Percentiles rank a stretch among this genome's conserved stretches.
Conservation (phyloP, 2,329 filamentous ascomycete species). For the Aureobasidium mangrovei region DNA sequence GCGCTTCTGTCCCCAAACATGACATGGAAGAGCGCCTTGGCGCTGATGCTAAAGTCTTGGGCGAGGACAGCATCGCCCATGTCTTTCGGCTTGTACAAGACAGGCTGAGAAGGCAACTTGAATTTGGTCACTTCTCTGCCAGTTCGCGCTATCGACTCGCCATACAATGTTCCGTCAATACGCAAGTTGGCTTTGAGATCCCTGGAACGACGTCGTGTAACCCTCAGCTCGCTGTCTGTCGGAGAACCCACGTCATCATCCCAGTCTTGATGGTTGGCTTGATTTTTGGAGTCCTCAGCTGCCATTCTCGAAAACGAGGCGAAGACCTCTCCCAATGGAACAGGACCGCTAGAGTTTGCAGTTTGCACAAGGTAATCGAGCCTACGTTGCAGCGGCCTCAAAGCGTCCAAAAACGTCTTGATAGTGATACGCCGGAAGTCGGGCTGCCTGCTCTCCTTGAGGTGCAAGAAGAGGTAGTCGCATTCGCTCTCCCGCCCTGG, state of each 20-base stretch:
- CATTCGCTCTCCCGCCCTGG: conserved; percentile 67
- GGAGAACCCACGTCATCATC: conserved; percentile 54
- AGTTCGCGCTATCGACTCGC: conserved; percentile 32
- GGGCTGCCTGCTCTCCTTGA: conserved; percentile 52
- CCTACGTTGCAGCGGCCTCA: conserved; percentile 71
- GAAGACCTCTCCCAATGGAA: conserved; percentile 61
- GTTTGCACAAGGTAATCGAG: conserved; percentile 81
- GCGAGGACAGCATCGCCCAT: conserved; percentile 70
- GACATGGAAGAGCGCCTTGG: conserved; percentile 91
- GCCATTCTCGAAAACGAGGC: conserved; percentile 68
- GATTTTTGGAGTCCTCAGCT: conserved; percentile 47
- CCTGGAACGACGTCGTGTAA: conserved; percentile 30
- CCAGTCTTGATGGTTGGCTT: conserved; percentile 80
- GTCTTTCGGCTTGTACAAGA: conserved; percentile 74
- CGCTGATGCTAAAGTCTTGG: conserved; percentile 78
- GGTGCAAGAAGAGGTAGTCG: conserved; percentile 83
- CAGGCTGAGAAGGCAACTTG: conserved; percentile 70
- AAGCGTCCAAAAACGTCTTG: conserved; percentile 85
- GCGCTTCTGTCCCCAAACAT: conserved; percentile 95
- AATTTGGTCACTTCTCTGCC: conserved; percentile 57
- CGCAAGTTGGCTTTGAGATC: conserved; percentile 51
- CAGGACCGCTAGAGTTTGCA: conserved; percentile 61
- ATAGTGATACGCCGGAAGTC: conserved; percentile 70
- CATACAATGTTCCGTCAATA: conserved; percentile 53
- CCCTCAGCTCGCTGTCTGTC: conserved; percentile 29